Percentiles rank a stretch among this genome's conserved stretches.
Evolutionary conservation across 148 eudicot species (phyloP).

Genomic region (Euryodendron excelsum): DNA sequence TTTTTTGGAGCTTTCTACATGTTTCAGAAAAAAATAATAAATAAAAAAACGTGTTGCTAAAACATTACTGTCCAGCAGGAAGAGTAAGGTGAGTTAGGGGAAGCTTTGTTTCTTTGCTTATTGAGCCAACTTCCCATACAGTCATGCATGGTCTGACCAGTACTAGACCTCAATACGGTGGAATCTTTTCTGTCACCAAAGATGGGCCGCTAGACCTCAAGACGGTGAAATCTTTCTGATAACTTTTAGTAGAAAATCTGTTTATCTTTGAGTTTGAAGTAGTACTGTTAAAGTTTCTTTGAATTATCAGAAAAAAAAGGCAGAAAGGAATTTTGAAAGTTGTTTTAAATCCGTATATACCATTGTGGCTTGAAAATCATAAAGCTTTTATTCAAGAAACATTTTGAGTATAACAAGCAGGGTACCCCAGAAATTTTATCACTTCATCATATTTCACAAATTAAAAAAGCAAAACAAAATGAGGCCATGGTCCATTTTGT

Average conservation of each 20-base stretch:
- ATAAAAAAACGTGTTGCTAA: no score
- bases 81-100: neutral
- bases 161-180: neutral
- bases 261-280: constrained; percentile 12
- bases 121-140: neutral
- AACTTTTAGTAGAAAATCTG: neutral
- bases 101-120: constrained; percentile 5
- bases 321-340: constrained; percentile 8
- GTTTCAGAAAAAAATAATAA: no score
- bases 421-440: no score
- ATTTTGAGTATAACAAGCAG: no score
- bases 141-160: neutral
- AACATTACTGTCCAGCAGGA: neutral
- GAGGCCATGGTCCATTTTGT: no score
- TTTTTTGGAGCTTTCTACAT: no score
- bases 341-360: neutral
- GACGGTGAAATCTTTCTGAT: no score
- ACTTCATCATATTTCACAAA: no score
- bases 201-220: neutral
- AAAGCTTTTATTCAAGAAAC: neutral
- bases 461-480: no score
- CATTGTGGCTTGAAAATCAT: neutral
- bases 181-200: neutral
- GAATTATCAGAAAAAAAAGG: constrained; percentile 6
- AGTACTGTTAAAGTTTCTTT: constrained; percentile 7